Evolutionary conservation across 805 yeast genomes (phyloP).

Genomic region (Torulaspora indica): DNA sequence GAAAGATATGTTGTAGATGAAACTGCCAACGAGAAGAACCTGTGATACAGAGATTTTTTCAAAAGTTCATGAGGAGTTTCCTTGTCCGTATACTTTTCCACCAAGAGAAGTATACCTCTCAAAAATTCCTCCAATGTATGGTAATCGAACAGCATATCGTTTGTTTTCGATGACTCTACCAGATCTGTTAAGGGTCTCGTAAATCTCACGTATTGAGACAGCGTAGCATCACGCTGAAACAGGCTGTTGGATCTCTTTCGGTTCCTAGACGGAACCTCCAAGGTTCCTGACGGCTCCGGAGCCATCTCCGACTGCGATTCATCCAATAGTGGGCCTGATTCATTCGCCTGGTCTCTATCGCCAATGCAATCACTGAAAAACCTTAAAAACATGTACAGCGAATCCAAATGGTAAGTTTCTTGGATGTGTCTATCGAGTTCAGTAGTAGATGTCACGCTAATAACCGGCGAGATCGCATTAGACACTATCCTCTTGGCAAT

Average conservation of each 20-base stretch:
- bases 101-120: constrained; percentile 31
- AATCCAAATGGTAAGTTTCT: constrained; percentile 26
- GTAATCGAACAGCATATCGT: constrained; percentile 35
- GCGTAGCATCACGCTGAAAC: constrained; percentile 33
- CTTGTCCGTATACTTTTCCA: constrained; percentile 27
- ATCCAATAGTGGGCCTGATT: constrained; percentile 5
- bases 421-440: constrained; percentile 30
- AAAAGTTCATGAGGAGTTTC: constrained; percentile 32
- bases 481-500: constrained; percentile 32
- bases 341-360: constrained; percentile 34
- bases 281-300: background rate
- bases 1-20: constrained; percentile 57
- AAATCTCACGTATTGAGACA: constrained; percentile 48
- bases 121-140: constrained; percentile 39
- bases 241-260: constrained; percentile 34
- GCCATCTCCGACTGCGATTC: background rate
- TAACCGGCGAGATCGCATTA: constrained; percentile 35
- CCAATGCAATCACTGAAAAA: constrained; percentile 35
- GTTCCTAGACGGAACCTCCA: constrained; percentile 4
- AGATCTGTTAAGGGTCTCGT: constrained; percentile 38
- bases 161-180: constrained; percentile 25
- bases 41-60: constrained; percentile 50
- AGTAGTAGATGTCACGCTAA: constrained; percentile 31
- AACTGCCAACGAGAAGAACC: constrained; percentile 50
- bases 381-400: constrained; percentile 31